Percentiles rank a stretch among this genome's conserved stretches.
These are phyloP conservation scores for Fusarium circinatum DNA, from an alignment of 2,329 filamentous ascomycete species.

Conservation along the genomic window DNA sequence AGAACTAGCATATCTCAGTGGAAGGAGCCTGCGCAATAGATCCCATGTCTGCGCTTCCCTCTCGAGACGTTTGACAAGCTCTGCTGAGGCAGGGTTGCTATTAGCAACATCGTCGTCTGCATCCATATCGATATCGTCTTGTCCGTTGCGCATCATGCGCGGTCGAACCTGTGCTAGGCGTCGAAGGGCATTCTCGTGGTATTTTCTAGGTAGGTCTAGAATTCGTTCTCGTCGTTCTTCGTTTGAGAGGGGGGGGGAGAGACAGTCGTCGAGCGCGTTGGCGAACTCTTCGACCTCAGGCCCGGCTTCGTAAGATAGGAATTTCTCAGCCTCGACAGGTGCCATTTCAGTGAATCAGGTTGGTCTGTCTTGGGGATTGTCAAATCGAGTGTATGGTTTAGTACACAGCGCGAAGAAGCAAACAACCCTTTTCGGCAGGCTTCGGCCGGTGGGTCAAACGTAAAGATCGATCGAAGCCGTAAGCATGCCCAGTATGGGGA, in stretches of 20 bases:
- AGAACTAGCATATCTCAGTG: conserved; percentile 68
- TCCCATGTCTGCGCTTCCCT: conserved; percentile 93
- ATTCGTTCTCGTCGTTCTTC: conserved; percentile 71
- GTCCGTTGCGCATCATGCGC: conserved; percentile 43
- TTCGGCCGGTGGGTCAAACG: conserved; percentile 40
- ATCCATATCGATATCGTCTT: conserved; percentile 66
- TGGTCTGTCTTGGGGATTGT: not conserved
- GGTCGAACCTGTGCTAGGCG: conserved; percentile 47
- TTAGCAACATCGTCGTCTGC: conserved; percentile 60
- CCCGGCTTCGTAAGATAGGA: conserved; percentile 58
- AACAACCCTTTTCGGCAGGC: conserved; percentile 43
- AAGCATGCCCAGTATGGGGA: conserved; percentile 36
- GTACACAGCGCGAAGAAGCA: conserved; percentile 7
- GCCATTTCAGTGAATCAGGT: conserved; percentile 29
- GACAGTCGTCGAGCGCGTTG: conserved; percentile 80
- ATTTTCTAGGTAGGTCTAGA: conserved; percentile 68
- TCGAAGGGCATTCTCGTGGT: conserved; percentile 64
- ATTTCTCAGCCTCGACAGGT: conserved; percentile 5
- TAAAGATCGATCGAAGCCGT: conserved; percentile 35
- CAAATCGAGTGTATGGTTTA: not conserved
- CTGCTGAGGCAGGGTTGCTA: conserved; percentile 39
- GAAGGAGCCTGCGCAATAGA: conserved; percentile 78
- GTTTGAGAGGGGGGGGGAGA: conserved; percentile 58
- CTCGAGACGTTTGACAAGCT: conserved; percentile 67
- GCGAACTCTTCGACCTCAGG: conserved; percentile 90